Conservation (phyloP, 2,329 filamentous ascomycete genomes). For the Curvularia verruculosa region DNA sequence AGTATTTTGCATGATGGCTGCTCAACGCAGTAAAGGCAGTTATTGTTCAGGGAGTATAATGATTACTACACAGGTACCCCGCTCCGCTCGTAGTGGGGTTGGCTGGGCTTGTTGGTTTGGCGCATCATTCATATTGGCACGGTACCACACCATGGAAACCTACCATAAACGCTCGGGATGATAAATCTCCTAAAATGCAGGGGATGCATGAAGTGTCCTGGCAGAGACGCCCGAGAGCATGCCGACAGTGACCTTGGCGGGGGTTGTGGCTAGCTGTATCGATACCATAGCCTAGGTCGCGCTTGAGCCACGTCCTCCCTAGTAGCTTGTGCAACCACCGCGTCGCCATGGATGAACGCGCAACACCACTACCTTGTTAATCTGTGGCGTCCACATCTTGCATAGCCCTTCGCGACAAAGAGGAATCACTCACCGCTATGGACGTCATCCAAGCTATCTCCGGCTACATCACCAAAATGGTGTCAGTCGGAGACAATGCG, state of each 20-base stretch:
- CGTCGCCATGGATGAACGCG: constrained; percentile 14
- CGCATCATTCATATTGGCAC: neutral
- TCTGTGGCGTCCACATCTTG: neutral
- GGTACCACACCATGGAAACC: neutral
- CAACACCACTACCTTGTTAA: neutral
- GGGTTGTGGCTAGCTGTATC: neutral
- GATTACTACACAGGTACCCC: neutral
- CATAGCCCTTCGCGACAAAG: neutral
- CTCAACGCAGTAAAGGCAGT: no score
- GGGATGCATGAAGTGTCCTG: neutral
- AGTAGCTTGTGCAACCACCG: constrained; percentile 2
- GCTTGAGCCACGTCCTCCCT: constrained; percentile 14
- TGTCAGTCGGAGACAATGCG: constrained; percentile 78
- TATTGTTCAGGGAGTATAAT: neutral
- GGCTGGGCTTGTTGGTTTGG: neutral
- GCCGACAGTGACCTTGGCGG: neutral
- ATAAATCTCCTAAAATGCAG: neutral
- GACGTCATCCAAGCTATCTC: constrained; percentile 92
- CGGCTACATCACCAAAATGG: constrained; percentile 96
- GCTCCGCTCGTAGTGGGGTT: neutral
- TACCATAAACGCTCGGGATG: neutral
- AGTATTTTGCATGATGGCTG: neutral
- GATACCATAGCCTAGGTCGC: neutral
- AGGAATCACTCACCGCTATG: constrained; percentile 63
- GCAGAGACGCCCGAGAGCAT: neutral